Percentiles rank a stretch among this genome's conserved stretches.
Evolutionary conservation across 352 stramenopile species (phyloP).

Genomic region (Salisapilia sapeloensis): DNA sequence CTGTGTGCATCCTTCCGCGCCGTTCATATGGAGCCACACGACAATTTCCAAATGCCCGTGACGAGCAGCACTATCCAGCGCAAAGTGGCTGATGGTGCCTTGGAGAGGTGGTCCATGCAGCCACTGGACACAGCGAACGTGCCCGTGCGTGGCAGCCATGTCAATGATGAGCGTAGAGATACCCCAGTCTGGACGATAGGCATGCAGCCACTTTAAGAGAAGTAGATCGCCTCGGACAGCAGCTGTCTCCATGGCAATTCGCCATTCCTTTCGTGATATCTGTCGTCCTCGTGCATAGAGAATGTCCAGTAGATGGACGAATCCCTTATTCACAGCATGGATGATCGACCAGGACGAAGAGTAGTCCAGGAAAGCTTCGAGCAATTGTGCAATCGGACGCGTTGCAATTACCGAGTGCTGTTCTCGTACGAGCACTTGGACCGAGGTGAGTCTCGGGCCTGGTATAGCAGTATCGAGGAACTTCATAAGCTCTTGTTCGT

Average conservation of each 20-base stretch:
- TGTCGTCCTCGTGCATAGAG: too few relatives aligned
- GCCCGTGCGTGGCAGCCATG: slow-evolving; percentile 39
- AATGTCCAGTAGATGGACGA: too few relatives aligned
- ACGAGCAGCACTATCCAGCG: slow-evolving; percentile 41
- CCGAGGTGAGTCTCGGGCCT: too few relatives aligned
- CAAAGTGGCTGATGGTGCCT: slow-evolving; percentile 28
- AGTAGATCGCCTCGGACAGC: slow-evolving; percentile 15
- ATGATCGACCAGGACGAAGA: too few relatives aligned
- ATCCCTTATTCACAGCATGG: too few relatives aligned
- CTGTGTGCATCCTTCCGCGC: slow-evolving; percentile 33
- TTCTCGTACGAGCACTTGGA: too few relatives aligned
- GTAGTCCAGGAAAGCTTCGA: too few relatives aligned
- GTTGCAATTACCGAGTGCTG: too few relatives aligned
- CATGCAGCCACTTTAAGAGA: slow-evolving; percentile 19
- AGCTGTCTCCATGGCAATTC: slow-evolving; percentile 20
- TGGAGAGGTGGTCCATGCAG: slow-evolving; percentile 30
- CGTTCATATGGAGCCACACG: slow-evolving; percentile 29
- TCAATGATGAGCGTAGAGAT: slow-evolving; percentile 36
- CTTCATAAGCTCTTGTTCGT: too few relatives aligned
- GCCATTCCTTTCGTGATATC: too few relatives aligned
- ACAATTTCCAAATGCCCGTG: slow-evolving; percentile 37
- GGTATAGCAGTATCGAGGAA: too few relatives aligned
- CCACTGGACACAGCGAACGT: slow-evolving; percentile 31
- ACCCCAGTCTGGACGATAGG: slow-evolving; percentile 10
- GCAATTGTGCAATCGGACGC: too few relatives aligned